Percentiles rank a stretch among this genome's conserved stretches.
These are phyloP conservation scores for Mucor saturninus DNA, from an alignment of 371 early-diverging fungal genomes.

Conservation along the genomic window DNA sequence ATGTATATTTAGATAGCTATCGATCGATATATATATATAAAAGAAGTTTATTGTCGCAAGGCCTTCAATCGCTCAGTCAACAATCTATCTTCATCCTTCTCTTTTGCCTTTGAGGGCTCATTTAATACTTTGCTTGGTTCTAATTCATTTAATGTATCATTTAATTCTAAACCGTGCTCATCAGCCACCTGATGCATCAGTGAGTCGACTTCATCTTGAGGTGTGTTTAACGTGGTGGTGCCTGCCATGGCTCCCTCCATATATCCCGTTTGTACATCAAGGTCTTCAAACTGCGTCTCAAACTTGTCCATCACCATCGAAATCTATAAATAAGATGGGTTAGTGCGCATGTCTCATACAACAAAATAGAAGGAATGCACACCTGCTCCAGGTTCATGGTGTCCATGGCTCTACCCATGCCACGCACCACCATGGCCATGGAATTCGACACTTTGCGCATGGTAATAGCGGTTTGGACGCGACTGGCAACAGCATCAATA, in stretches of 20 bases:
- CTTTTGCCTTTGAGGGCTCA: constrained; percentile 28
- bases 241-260: constrained; percentile 92
- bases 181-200: constrained; percentile 95
- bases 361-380: too few species aligned
- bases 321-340: constrained; percentile 55
- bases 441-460: constrained; percentile 83
- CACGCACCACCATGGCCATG: constrained; percentile 88
- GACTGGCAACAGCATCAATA: constrained; percentile 90
- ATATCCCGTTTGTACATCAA: constrained; percentile 91
- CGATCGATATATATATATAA: not conserved
- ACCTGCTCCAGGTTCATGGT: constrained; percentile 94
- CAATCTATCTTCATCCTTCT: constrained; percentile 36
- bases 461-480: constrained; percentile 95
- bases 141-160: constrained; percentile 60
- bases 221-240: constrained; percentile 83
- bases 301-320: constrained; percentile 95
- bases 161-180: constrained; percentile 89
- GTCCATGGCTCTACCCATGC: constrained; percentile 91
- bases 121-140: constrained; percentile 46
- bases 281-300: constrained; percentile 91
- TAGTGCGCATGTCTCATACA: not conserved
- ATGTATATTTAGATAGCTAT: not conserved
- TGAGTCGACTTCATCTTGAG: constrained; percentile 87
- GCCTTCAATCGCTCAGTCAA: constrained; percentile 43
- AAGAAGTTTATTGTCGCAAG: constrained; percentile 32